phyloP scores from a whole-genome alignment of 768 basidiomycete genomes.

The Dictyophora rubrovolvata region DNA sequence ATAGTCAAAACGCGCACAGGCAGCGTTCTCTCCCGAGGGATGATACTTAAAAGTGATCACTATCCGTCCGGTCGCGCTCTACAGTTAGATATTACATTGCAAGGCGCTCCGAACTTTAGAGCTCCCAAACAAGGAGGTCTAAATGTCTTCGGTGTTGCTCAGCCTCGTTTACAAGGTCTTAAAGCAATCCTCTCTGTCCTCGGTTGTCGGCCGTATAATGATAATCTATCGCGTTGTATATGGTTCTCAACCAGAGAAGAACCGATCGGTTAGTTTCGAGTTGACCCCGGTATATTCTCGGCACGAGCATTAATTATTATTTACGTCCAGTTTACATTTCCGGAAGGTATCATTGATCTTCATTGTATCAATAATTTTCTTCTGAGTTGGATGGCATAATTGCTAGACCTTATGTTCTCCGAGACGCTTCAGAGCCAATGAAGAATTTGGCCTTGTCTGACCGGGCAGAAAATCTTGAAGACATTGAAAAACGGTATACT shows the following conservation, averaged over 20 bases:
- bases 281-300: not conserved
- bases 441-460: slow-evolving; percentile 74
- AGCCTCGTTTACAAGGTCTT: slow-evolving; percentile 87
- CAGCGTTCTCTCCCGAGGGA: slow-evolving; percentile 76
- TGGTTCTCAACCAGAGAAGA: slow-evolving; percentile 99
- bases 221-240: slow-evolving; percentile 63
- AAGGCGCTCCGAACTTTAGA: slow-evolving; percentile 94
- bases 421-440: slow-evolving; percentile 78
- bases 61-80: slow-evolving; percentile 81
- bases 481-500: slow-evolving; percentile 62
- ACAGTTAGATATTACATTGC: slow-evolving; percentile 82
- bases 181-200: slow-evolving; percentile 83
- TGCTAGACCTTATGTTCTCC: slow-evolving; percentile 73
- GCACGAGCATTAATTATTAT: not conserved
- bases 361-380: not conserved
- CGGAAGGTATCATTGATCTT: slow-evolving; percentile 28
- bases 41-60: slow-evolving; percentile 91
- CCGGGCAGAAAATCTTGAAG: slow-evolving; percentile 91
- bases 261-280: slow-evolving; percentile 58
- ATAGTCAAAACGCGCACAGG: slow-evolving; percentile 78
- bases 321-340: slow-evolving; percentile 64
- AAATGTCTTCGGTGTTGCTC: slow-evolving; percentile 92
- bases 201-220: slow-evolving; percentile 54
- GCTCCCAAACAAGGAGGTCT: slow-evolving; percentile 67
- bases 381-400: slow-evolving; percentile 18